Conservation (phyloP, 2,329 filamentous ascomycete genomes). For the Akanthomyces uredinophilus region DNA sequence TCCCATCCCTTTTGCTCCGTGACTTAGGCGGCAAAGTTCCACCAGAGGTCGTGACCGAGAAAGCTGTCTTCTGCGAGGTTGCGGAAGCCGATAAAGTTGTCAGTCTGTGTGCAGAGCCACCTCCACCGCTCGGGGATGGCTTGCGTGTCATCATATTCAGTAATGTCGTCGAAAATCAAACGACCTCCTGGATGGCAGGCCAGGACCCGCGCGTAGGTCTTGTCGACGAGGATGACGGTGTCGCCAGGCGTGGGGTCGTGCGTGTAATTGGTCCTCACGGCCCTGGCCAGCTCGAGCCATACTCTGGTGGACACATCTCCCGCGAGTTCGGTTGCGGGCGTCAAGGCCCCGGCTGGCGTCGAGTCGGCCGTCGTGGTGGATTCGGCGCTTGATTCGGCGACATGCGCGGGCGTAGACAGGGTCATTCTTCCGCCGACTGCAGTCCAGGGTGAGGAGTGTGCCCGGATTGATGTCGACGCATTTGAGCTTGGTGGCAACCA, state of each 20-base stretch:
- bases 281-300: background rate
- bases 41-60: background rate
- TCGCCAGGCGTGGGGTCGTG: conserved; percentile 3
- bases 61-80: background rate
- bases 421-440: background rate
- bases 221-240: background rate
- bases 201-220: background rate
- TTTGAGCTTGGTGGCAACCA: background rate
- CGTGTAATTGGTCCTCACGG: background rate
- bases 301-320: background rate
- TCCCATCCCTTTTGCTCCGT: background rate
- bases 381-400: background rate
- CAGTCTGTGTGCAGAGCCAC: conserved; percentile 1
- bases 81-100: conserved; percentile 1
- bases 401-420: background rate
- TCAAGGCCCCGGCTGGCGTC: background rate
- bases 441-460: background rate
- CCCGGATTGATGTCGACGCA: background rate
- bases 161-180: background rate
- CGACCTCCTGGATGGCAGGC: background rate
- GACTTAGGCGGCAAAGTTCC: background rate
- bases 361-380: background rate
- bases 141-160: background rate
- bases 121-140: background rate
- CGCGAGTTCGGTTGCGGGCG: background rate